A percentile compares a stretch with the other conserved stretches of the same genome.
Conservation (phyloP, 2,329 filamentous ascomycete genomes). For the Diaporthe aspalathi region DNA sequence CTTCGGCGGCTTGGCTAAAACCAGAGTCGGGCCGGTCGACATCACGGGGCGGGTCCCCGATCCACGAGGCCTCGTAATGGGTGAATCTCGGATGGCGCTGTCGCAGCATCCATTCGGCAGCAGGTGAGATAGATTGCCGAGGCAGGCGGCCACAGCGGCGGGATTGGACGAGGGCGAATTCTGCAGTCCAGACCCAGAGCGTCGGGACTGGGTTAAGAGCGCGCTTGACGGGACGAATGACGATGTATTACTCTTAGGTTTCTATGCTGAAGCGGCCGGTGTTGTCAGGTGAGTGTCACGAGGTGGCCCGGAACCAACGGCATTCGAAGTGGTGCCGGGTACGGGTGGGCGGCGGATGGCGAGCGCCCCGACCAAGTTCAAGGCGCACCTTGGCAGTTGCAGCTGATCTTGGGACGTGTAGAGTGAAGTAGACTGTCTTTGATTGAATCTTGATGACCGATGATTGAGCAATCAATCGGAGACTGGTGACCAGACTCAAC, state of each 20-base stretch:
- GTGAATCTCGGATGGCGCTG: slow-evolving; percentile 2
- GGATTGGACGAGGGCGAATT: slow-evolving; percentile 8
- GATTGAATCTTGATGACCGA: not conserved
- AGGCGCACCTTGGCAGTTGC: not conserved
- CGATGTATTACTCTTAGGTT: not conserved
- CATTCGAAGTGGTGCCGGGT: not conserved
- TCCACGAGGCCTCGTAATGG: slow-evolving; percentile 8
- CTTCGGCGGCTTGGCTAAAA: slow-evolving; percentile 24
- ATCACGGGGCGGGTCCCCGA: slow-evolving; percentile 17
- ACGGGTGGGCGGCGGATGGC: slow-evolving; percentile 7
- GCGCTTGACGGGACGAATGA: slow-evolving; percentile 24
- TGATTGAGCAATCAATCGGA: not conserved
- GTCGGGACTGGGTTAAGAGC: not conserved
- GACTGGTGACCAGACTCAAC: not conserved
- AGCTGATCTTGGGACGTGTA: not conserved
- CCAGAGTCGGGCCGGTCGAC: slow-evolving; percentile 22
- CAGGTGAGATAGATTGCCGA: slow-evolving; percentile 15
- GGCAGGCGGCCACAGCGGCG: slow-evolving; percentile 4
- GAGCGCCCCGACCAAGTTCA: not conserved
- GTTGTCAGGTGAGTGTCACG: slow-evolving; percentile 13
- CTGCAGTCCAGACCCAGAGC: not conserved
- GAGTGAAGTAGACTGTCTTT: not conserved
- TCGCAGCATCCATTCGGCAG: not conserved
- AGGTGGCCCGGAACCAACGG: slow-evolving; percentile 4
- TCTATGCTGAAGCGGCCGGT: slow-evolving; percentile 6